A percentile compares a stretch with the other conserved stretches of the same genome.
These are phyloP conservation scores for Biscutella laevigata DNA, from an alignment of 441 rosid genomes.

Conservation along the genomic window DNA sequence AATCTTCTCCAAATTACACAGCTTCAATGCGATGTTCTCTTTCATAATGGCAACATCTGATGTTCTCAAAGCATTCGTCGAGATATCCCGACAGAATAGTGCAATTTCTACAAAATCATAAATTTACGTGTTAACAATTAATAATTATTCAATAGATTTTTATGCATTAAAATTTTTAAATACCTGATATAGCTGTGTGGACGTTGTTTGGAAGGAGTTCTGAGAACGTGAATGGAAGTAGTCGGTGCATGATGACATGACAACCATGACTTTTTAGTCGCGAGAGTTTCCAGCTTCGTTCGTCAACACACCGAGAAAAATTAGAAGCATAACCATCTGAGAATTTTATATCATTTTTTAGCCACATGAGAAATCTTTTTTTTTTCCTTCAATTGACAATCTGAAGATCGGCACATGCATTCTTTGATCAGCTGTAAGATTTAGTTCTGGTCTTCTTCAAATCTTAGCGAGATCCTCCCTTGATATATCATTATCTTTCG, in stretches of 20 bases:
- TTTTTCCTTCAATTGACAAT: not conserved
- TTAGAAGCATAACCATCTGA: not conserved
- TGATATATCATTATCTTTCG: not conserved
- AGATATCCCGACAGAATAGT: too few relatives aligned
- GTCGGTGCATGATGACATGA: not conserved
- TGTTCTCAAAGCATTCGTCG: too few relatives aligned
- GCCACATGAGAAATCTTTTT: not conserved
- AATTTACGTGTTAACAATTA: too few relatives aligned
- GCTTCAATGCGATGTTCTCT: not conserved
- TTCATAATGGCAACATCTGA: too few relatives aligned
- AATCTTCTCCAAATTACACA: not conserved
- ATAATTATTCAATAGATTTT: too few relatives aligned
- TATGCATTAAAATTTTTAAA: not conserved
- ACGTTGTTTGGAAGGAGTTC: not conserved
- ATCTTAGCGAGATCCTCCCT: not conserved
- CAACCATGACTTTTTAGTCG: not conserved
- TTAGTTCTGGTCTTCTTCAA: not conserved
- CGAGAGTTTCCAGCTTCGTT: not conserved
- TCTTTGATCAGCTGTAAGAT: not conserved
- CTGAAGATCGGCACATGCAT: not conserved
- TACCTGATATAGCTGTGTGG: not conserved
- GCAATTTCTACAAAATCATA: too few relatives aligned
- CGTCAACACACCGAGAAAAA: not conserved
- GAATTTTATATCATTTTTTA: not conserved
- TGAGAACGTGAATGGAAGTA: not conserved